A percentile compares a stretch with the other conserved stretches of the same genome.
Evolutionary conservation across 2,329 filamentous ascomycete genomes (phyloP).

Genomic region (Phyllosticta ampelicida): DNA sequence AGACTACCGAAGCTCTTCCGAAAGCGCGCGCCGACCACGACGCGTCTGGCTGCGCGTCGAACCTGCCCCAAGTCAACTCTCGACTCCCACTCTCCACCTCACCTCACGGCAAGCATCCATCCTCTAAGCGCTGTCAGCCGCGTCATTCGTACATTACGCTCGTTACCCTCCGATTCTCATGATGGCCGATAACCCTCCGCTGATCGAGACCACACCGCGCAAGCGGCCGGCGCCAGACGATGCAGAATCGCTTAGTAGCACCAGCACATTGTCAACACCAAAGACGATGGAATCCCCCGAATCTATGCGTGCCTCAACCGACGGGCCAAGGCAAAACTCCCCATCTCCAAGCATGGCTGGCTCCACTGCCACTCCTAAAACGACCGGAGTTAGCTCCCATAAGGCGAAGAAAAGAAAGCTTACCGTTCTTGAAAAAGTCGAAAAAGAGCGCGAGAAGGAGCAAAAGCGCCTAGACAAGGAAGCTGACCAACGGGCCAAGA

Average conservation of each 20-base stretch:
- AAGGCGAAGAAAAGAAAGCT: slow-evolving; percentile 34
- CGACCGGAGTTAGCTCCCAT: not conserved
- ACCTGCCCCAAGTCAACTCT: not conserved
- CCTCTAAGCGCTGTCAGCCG: not conserved
- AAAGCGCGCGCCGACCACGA: not conserved
- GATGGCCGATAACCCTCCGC: slow-evolving; percentile 21
- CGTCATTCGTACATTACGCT: not conserved
- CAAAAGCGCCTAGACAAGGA: slow-evolving; percentile 28
- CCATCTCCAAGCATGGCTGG: slow-evolving; percentile 14
- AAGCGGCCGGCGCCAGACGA: slow-evolving; percentile 26
- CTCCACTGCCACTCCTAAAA: not conserved
- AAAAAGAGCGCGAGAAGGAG: slow-evolving; percentile 37
- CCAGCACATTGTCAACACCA: slow-evolving; percentile 22
- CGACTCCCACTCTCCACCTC: not conserved
- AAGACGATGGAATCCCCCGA: slow-evolving; percentile 21
- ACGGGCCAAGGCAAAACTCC: slow-evolving; percentile 10
- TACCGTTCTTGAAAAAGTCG: too few species aligned
- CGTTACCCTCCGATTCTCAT: not conserved
- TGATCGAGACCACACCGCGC: slow-evolving; percentile 13
- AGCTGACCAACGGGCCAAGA: slow-evolving; percentile 26
- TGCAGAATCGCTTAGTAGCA: slow-evolving; percentile 14
- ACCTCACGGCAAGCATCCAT: not conserved
- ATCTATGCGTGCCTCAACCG: slow-evolving; percentile 10
- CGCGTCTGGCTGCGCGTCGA: not conserved
- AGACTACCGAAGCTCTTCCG: not conserved